phyloP scores from a whole-genome alignment of 208 protist species.

The Leishmania braziliensis region DNA sequence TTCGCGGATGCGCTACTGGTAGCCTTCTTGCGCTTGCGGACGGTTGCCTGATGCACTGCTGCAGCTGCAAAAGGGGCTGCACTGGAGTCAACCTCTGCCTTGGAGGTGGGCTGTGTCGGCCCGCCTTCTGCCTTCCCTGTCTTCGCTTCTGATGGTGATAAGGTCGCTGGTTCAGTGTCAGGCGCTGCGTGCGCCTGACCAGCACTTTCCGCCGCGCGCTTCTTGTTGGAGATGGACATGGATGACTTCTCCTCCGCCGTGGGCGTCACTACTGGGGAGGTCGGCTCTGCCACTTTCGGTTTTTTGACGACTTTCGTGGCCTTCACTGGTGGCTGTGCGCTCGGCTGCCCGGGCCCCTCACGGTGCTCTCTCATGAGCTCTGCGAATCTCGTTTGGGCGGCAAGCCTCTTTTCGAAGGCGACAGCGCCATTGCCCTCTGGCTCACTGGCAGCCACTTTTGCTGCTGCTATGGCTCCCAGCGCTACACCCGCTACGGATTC shows the following conservation, averaged over 20 bases:
- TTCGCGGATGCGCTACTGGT: constrained; percentile 21
- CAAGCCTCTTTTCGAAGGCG: not conserved
- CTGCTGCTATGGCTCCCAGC: not conserved
- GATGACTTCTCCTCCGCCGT: not conserved
- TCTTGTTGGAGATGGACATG: not conserved
- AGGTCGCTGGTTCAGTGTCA: not conserved
- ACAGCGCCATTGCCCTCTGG: not conserved
- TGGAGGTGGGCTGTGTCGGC: not conserved
- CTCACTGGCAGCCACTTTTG: not conserved
- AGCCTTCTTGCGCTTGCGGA: constrained; percentile 34
- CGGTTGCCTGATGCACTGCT: constrained; percentile 24
- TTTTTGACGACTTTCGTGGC: constrained; percentile 38
- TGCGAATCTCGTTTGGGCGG: constrained; percentile 20
- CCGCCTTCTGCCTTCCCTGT: not conserved
- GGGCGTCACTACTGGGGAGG: not conserved
- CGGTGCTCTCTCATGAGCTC: constrained; percentile 42
- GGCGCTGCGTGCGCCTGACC: not conserved
- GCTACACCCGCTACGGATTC: not conserved
- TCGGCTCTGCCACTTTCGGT: constrained; percentile 11
- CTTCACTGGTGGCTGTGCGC: constrained; percentile 35
- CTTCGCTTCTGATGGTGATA: not conserved
- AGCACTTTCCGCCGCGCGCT: not conserved
- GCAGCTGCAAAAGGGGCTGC: not conserved
- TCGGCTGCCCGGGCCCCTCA: constrained; percentile 29
- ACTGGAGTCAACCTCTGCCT: not conserved